Evolutionary conservation across 176 grass and related monocot species (phyloP).

Genomic region (Carex littledalei): DNA sequence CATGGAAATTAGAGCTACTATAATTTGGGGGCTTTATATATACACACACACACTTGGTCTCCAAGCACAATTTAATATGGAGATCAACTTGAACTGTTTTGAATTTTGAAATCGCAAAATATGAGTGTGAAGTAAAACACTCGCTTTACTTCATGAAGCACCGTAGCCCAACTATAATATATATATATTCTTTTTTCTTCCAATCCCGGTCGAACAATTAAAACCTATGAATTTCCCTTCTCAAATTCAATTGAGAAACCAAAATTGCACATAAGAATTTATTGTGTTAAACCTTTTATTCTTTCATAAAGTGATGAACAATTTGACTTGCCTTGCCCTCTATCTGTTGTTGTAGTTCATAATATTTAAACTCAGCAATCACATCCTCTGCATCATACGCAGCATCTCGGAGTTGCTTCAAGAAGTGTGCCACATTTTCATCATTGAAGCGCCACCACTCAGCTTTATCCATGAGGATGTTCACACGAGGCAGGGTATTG

Average conservation of each 20-base stretch:
- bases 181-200: background rate
- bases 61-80: too few relatives aligned
- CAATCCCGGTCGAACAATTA: background rate
- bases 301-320: background rate
- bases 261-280: background rate
- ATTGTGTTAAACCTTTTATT: background rate
- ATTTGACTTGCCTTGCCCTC: background rate
- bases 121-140: too few relatives aligned
- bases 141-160: too few relatives aligned
- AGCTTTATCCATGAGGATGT: background rate
- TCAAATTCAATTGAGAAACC: too few relatives aligned
- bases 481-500: background rate
- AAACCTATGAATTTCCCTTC: too few relatives aligned
- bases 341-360: background rate
- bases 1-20: background rate
- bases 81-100: too few relatives aligned
- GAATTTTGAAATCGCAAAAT: too few relatives aligned
- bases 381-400: background rate
- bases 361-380: background rate
- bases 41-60: too few relatives aligned
- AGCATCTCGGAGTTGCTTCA: background rate
- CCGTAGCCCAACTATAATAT: too few relatives aligned
- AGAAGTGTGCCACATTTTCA: background rate
- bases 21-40: background rate
- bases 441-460: constrained; percentile 18